Evolutionary conservation across 2,329 filamentous ascomycete genomes (phyloP).

Genomic region (Drechslerella coelobrocha): DNA sequence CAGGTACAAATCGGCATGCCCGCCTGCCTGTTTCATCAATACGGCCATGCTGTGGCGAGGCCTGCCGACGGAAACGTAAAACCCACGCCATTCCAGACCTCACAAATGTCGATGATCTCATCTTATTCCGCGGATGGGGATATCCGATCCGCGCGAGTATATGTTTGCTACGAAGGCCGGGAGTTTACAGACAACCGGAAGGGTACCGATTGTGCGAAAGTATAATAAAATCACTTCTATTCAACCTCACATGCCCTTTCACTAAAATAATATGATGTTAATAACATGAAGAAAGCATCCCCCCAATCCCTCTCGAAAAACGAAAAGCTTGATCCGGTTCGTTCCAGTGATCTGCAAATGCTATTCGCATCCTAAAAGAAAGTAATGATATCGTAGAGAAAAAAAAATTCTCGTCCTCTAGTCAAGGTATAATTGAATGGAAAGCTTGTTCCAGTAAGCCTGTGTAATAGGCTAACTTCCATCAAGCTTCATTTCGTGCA

Average conservation of each 20-base stretch:
- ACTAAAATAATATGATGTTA: conserved; percentile 16
- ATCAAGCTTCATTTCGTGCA: conserved; percentile 24
- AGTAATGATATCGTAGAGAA: conserved; percentile 12
- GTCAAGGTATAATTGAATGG: neutral
- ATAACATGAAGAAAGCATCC: neutral
- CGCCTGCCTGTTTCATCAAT: conserved; percentile 43
- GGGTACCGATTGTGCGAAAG: too few species aligned
- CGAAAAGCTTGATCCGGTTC: conserved; percentile 10
- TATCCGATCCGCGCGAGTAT: too few species aligned
- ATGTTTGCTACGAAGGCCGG: too few species aligned
- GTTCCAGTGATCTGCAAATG: conserved; percentile 15
- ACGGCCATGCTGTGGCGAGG: neutral
- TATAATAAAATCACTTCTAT: conserved; percentile 8
- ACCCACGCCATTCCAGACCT: conserved; percentile 7
- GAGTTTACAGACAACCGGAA: too few species aligned
- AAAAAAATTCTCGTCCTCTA: neutral
- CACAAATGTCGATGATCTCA: too few species aligned
- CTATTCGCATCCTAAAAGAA: conserved; percentile 20
- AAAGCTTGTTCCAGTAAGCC: conserved; percentile 36
- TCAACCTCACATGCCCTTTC: conserved; percentile 2
- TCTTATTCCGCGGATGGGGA: too few species aligned
- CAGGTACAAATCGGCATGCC: conserved; percentile 19
- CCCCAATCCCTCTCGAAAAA: neutral
- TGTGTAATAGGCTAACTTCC: conserved; percentile 25
- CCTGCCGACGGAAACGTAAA: neutral